These are phyloP conservation scores for Mesotaenium endlicherianum DNA, from an alignment of 139 green algal species.

Conservation along the genomic window DNA sequence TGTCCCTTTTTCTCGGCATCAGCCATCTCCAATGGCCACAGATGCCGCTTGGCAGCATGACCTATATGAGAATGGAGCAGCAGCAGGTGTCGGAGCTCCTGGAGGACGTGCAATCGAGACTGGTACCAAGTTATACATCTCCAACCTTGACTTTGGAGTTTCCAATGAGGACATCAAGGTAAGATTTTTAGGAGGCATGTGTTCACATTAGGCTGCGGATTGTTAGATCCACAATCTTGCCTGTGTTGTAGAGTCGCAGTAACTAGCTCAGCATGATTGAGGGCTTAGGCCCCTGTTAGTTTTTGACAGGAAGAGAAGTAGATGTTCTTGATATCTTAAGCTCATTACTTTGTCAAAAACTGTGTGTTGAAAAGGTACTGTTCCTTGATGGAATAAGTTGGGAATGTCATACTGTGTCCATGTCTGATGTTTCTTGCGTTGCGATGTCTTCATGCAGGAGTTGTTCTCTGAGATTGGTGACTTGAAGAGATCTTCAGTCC, in stretches of 20 bases:
- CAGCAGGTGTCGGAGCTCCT: background rate
- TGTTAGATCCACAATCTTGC: no score
- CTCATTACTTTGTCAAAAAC: no score
- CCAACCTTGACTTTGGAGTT: slow-evolving; percentile 59
- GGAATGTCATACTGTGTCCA: no score
- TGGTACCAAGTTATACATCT: slow-evolving; percentile 56
- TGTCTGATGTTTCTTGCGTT: background rate
- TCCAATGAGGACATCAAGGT: slow-evolving; percentile 61
- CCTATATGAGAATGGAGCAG: slow-evolving; percentile 18
- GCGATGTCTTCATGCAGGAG: slow-evolving; percentile 58
- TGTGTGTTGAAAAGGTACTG: no score
- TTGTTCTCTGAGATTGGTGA: slow-evolving; percentile 56
- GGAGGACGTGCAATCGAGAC: slow-evolving; percentile 18
- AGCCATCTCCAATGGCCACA: slow-evolving; percentile 29
- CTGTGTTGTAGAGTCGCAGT: background rate
- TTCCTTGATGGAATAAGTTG: no score
- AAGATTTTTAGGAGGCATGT: background rate
- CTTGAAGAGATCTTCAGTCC: slow-evolving; percentile 48
- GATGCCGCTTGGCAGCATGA: slow-evolving; percentile 41
- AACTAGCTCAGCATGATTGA: no score
- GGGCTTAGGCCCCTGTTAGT: no score
- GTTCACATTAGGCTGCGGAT: no score
- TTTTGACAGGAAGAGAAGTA: no score
- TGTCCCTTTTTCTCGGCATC: background rate
- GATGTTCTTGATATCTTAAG: no score